A percentile compares a stretch with the other conserved stretches of the same genome.
Conservation (phyloP, 2,329 filamentous ascomycete genomes). For the Metarhizium rileyi region DNA sequence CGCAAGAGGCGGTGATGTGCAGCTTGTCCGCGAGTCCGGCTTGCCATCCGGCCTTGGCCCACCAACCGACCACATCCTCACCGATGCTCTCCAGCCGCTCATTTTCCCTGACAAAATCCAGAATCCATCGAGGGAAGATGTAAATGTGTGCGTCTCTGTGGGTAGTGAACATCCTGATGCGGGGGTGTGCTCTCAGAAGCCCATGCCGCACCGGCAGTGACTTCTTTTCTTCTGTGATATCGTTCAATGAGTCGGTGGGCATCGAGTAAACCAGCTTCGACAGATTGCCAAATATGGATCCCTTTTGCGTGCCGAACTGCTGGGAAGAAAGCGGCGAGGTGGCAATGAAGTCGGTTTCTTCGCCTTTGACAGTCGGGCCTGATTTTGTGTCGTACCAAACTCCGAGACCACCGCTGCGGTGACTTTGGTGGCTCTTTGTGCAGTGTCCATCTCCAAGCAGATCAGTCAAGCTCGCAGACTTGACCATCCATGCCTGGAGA, state of each 20-base stretch:
- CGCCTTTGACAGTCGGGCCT: conserved; percentile 69
- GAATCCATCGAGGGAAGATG: conserved; percentile 83
- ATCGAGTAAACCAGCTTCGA: conserved; percentile 78
- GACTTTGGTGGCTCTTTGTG: conserved; percentile 26
- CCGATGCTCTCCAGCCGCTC: conserved; percentile 78
- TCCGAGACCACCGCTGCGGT: conserved; percentile 66
- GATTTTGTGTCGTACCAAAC: conserved; percentile 85
- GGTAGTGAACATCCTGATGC: conserved; percentile 69
- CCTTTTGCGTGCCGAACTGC: conserved; percentile 34
- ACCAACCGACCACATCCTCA: conserved; percentile 89
- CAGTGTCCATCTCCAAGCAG: conserved; percentile 40
- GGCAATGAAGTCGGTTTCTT: conserved; percentile 88
- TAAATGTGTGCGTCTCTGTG: conserved; percentile 92
- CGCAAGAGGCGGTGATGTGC: conserved; percentile 53
- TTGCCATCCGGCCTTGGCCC: conserved; percentile 93
- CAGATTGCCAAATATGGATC: conserved; percentile 56
- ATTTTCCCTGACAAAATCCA: conserved; percentile 73
- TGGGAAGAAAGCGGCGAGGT: conserved; percentile 57
- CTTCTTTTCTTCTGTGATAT: conserved; percentile 67
- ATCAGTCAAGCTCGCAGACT: conserved; percentile 59
- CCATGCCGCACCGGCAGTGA: conserved; percentile 65
- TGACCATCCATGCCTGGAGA: conserved; percentile 86
- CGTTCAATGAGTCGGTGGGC: conserved; percentile 81
- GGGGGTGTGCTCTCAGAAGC: conserved; percentile 63
- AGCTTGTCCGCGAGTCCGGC: conserved; percentile 69